Evolutionary conservation across 352 stramenopile species (phyloP).

Genomic region (Phytopythium boreale): DNA sequence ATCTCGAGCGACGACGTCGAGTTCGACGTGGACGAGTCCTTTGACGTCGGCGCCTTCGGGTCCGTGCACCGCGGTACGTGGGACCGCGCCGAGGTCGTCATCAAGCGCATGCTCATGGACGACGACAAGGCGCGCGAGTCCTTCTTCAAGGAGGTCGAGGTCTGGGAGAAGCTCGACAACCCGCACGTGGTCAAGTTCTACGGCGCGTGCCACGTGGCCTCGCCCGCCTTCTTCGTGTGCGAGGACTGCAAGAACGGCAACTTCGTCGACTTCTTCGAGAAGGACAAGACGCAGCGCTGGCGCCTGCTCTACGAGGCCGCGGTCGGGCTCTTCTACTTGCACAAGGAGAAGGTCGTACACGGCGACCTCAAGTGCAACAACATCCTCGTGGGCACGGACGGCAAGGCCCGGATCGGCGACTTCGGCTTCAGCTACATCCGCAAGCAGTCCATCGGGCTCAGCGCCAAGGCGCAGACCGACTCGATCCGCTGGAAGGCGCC

Average conservation of each 20-base stretch:
- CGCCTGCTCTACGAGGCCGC: slow-evolving; percentile 26
- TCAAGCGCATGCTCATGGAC: slow-evolving; percentile 31
- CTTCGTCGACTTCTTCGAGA: slow-evolving; percentile 34
- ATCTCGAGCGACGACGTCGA: slow-evolving; percentile 19
- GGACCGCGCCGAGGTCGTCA: slow-evolving; percentile 25
- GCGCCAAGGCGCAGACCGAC: slow-evolving; percentile 29
- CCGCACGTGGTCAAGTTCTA: slow-evolving; percentile 37
- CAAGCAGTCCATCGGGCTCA: slow-evolving; percentile 24
- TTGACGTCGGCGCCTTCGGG: slow-evolving; percentile 22
- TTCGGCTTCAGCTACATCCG: slow-evolving; percentile 41
- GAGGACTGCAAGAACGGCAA: slow-evolving; percentile 39
- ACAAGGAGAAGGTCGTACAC: slow-evolving; percentile 65
- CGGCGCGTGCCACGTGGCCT: slow-evolving; percentile 36
- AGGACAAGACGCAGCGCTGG: slow-evolving; percentile 10
- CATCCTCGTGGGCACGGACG: slow-evolving; percentile 63
- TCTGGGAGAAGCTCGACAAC: slow-evolving; percentile 33
- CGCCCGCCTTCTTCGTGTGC: slow-evolving; percentile 29
- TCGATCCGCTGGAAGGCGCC: slow-evolving; percentile 37
- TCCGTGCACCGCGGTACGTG: slow-evolving; percentile 28
- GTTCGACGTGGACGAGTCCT: slow-evolving; percentile 7
- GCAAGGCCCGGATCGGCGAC: slow-evolving; percentile 38
- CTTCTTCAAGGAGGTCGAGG: slow-evolving; percentile 29
- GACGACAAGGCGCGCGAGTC: slow-evolving; percentile 15
- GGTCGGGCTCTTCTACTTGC: slow-evolving; percentile 52
- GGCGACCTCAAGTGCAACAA: slow-evolving; percentile 89